Evolutionary conservation across 805 yeast species (phyloP).

Genomic region (Zygoascus tannicola): DNA sequence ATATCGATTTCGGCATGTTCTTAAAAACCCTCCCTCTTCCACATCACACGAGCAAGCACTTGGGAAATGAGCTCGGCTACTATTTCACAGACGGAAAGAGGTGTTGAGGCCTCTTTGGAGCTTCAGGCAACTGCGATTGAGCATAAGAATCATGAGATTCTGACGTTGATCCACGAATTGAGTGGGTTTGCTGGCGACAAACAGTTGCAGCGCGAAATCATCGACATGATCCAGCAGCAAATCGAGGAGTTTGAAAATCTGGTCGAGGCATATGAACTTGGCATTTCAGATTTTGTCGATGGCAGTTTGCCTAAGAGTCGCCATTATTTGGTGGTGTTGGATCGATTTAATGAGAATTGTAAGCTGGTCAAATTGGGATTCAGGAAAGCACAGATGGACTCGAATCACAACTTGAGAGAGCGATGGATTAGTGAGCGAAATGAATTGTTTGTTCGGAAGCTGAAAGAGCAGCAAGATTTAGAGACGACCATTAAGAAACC

Average conservation of each 20-base stretch:
- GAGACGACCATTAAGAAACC: neutral
- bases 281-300: conserved; percentile 5
- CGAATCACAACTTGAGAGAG: conserved; percentile 15
- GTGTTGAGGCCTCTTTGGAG: too few species aligned
- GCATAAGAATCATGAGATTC: conserved; percentile 11
- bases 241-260: conserved; percentile 12
- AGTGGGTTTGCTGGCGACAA: conserved; percentile 6
- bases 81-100: too few species aligned
- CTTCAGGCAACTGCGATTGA: conserved; percentile 4
- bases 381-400: conserved; percentile 18
- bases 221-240: conserved; percentile 13
- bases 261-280: conserved; percentile 9
- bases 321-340: conserved; percentile 13
- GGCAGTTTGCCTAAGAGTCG: neutral
- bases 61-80: too few species aligned
- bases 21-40: too few species aligned
- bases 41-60: too few species aligned
- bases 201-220: conserved; percentile 14
- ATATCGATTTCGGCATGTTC: too few species aligned
- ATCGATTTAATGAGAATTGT: conserved; percentile 14
- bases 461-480: neutral
- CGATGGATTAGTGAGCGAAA: conserved; percentile 16
- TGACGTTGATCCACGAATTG: conserved; percentile 14
- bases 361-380: conserved; percentile 12
- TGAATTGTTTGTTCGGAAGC: conserved; percentile 11